phyloP scores from a whole-genome alignment of 768 basidiomycete species.

The Butyriboletus loyo region DNA sequence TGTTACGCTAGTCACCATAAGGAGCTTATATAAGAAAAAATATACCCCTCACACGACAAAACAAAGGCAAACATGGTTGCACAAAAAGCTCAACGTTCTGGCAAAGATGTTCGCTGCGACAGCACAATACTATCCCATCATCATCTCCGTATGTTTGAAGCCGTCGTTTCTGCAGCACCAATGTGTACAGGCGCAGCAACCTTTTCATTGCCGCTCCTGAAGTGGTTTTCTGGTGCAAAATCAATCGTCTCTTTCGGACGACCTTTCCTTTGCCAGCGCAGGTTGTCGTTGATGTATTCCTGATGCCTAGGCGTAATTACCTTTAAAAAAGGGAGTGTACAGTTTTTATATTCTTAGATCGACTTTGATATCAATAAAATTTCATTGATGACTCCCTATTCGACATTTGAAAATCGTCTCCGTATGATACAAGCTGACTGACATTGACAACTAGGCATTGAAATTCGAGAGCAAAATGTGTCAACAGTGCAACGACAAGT shows the following conservation, averaged over 20 bases:
- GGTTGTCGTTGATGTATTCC: not conserved
- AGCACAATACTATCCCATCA: not conserved
- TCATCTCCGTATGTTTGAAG: not conserved
- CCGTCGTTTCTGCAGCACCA: slow-evolving; percentile 18
- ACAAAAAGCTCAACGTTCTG: not conserved
- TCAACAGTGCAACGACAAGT: not conserved
- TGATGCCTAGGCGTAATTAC: slow-evolving; percentile 8
- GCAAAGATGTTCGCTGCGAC: not conserved
- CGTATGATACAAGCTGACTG: not conserved
- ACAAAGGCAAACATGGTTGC: slow-evolving; percentile 9
- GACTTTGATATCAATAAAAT: not conserved
- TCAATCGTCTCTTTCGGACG: slow-evolving; percentile 6
- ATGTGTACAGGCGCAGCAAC: slow-evolving; percentile 33
- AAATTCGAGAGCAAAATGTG: not conserved
- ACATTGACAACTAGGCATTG: not conserved
- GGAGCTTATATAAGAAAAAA: slow-evolving; percentile 5
- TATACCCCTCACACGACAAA: not conserved
- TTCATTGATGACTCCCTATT: not conserved
- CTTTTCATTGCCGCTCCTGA: slow-evolving; percentile 30
- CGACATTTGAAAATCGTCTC: not conserved
- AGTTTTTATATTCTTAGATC: not conserved
- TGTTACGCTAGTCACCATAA: slow-evolving; percentile 30
- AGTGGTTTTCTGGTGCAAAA: slow-evolving; percentile 31
- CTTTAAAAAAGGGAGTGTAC: slow-evolving; percentile 8
- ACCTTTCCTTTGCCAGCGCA: slow-evolving; percentile 7